Conservation (phyloP, 148 eudicot genomes). For the Persicaria tinctoria region DNA sequence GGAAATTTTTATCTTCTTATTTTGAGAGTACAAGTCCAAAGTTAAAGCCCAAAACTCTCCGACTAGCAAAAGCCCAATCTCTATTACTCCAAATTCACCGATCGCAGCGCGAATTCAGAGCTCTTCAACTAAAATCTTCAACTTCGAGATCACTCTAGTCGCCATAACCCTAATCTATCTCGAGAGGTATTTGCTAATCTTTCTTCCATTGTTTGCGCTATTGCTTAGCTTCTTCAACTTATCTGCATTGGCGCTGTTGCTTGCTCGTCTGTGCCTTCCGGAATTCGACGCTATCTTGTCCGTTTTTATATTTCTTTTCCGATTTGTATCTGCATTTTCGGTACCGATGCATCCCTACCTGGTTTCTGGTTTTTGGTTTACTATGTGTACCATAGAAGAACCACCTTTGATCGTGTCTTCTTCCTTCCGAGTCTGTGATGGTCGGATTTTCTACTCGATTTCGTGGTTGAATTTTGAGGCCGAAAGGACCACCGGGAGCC, state of each 20-base stretch:
- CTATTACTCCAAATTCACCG: too few species aligned
- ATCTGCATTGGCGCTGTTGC: background rate
- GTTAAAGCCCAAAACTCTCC: too few species aligned
- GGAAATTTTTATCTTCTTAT: too few species aligned
- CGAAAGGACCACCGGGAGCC: too few species aligned
- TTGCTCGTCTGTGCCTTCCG: background rate
- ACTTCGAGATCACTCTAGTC: background rate
- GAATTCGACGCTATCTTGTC: background rate
- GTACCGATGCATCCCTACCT: background rate
- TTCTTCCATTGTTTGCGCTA: background rate
- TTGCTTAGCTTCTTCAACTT: background rate
- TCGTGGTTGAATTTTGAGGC: too few species aligned
- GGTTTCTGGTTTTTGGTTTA: background rate
- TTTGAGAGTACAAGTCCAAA: too few species aligned
- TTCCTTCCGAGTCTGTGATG: too few species aligned
- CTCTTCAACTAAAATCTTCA: background rate
- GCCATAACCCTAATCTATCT: background rate
- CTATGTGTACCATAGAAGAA: too few species aligned
- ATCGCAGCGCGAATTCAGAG: too few species aligned
- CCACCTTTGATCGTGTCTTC: too few species aligned
- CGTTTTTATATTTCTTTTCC: background rate
- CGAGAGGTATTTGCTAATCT: background rate
- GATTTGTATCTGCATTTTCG: background rate
- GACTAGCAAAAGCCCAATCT: too few species aligned
- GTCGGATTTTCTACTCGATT: too few species aligned